Conservation (phyloP, 2,329 filamentous ascomycete species). For the Amesomyces nigricolor region DNA sequence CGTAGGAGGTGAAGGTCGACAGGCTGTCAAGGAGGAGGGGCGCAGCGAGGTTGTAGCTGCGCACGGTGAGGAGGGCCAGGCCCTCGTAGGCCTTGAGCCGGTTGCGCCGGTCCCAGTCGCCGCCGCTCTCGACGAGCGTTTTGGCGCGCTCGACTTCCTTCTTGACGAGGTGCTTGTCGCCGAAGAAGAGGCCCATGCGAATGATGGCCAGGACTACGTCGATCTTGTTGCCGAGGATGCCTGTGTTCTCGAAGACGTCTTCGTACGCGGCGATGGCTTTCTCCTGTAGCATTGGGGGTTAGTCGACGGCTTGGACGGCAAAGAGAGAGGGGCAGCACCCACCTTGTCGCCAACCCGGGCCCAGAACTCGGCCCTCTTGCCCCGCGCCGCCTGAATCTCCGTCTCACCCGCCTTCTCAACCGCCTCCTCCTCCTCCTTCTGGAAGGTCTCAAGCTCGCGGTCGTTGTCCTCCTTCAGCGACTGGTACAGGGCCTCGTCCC, state of each 20-base stretch:
- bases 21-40: constrained; percentile 93
- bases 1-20: constrained; percentile 97
- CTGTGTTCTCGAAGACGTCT: constrained; percentile 92
- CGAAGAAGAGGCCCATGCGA: constrained; percentile 91
- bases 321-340: constrained; percentile 21
- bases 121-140: constrained; percentile 84
- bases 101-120: constrained; percentile 98
- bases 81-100: constrained; percentile 98
- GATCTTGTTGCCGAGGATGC: constrained; percentile 93
- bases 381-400: constrained; percentile 84
- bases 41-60: constrained; percentile 83
- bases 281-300: constrained; percentile 53
- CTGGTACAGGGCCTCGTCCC: constrained; percentile 86
- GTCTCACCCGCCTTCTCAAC: constrained; percentile 94
- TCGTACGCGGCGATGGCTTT: constrained; percentile 91
- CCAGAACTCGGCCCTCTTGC: constrained; percentile 95
- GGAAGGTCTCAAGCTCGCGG: constrained; percentile 66
- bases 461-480: constrained; percentile 72
- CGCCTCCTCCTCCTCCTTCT: constrained; percentile 89
- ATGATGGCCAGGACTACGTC: constrained; percentile 95
- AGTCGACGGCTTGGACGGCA: neutral
- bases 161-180: constrained; percentile 86
- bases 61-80: constrained; percentile 84
- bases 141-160: constrained; percentile 89
- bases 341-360: constrained; percentile 96